phyloP scores from a whole-genome alignment of 2,329 filamentous ascomycete genomes.

The Grosmannia huntii region DNA sequence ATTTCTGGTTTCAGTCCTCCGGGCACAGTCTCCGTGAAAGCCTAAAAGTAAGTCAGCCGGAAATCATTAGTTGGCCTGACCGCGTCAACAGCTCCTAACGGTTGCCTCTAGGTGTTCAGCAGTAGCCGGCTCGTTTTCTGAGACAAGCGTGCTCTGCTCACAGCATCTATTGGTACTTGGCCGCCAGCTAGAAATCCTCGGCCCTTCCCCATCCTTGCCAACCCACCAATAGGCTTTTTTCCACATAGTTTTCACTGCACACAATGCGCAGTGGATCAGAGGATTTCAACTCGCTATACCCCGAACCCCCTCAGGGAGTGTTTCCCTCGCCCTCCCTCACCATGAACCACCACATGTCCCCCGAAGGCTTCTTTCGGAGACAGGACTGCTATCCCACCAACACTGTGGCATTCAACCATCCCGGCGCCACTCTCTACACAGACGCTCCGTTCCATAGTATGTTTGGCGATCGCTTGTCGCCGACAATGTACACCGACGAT shows the following conservation, averaged over 20 bases:
- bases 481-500: constrained; percentile 37
- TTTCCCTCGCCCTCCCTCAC: constrained; percentile 9
- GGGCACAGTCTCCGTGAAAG: too few relatives aligned
- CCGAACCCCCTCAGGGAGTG: constrained; percentile 11
- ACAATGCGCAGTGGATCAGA: constrained; percentile 12
- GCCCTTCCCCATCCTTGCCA: neutral
- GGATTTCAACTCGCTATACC: constrained; percentile 13
- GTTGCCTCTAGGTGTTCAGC: neutral
- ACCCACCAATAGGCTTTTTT: neutral
- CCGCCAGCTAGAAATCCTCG: neutral
- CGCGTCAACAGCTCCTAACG: neutral
- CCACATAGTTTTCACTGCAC: neutral
- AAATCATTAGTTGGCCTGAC: neutral
- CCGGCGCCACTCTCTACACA: constrained; percentile 29
- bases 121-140: neutral
- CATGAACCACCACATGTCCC: constrained; percentile 10
- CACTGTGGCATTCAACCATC: constrained; percentile 30
- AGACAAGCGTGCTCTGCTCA: neutral
- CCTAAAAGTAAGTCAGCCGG: neutral
- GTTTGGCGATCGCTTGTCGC: constrained; percentile 33
- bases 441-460: constrained; percentile 29
- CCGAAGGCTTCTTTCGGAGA: constrained; percentile 10
- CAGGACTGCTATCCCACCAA: constrained; percentile 16
- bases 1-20: neutral
- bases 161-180: neutral